phyloP scores from a whole-genome alignment of 352 stramenopile species.

The Pythium sp. region DNA sequence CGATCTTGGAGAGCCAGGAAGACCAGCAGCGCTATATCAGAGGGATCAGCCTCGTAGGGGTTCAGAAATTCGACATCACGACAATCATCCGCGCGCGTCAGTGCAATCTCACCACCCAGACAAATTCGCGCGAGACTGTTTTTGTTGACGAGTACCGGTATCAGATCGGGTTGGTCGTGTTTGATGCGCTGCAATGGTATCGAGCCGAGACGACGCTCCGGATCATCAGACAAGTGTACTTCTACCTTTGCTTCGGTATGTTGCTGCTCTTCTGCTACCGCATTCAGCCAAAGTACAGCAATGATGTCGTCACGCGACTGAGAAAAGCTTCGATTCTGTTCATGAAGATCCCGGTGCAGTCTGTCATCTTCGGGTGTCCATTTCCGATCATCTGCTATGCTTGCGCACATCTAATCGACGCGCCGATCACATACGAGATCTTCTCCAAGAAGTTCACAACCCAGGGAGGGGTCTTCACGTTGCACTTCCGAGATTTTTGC shows the following conservation, averaged over 20 bases:
- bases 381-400: slow-evolving; percentile 47
- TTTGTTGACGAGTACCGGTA: slow-evolving; percentile 48
- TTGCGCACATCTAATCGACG: slow-evolving; percentile 43
- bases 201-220: slow-evolving; percentile 19
- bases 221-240: slow-evolving; percentile 12
- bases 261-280: slow-evolving; percentile 14
- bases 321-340: slow-evolving; percentile 27
- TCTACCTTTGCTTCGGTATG: slow-evolving; percentile 6
- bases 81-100: slow-evolving; percentile 13
- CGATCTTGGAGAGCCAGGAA: slow-evolving; percentile 13
- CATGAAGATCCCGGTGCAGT: slow-evolving; percentile 42
- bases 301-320: background rate
- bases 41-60: background rate
- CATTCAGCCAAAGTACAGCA: slow-evolving; percentile 6
- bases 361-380: slow-evolving; percentile 44
- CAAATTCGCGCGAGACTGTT: slow-evolving; percentile 26
- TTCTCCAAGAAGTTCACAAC: slow-evolving; percentile 32
- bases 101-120: slow-evolving; percentile 9
- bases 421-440: slow-evolving; percentile 34
- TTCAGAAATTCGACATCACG: slow-evolving; percentile 3
- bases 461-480: slow-evolving; percentile 22
- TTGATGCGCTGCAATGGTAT: slow-evolving; percentile 31
- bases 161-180: slow-evolving; percentile 24
- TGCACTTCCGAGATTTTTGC: slow-evolving; percentile 26
- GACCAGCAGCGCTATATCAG: background rate